Conservation (phyloP, 768 basidiomycete genomes). For the Phallus indusiatus region DNA sequence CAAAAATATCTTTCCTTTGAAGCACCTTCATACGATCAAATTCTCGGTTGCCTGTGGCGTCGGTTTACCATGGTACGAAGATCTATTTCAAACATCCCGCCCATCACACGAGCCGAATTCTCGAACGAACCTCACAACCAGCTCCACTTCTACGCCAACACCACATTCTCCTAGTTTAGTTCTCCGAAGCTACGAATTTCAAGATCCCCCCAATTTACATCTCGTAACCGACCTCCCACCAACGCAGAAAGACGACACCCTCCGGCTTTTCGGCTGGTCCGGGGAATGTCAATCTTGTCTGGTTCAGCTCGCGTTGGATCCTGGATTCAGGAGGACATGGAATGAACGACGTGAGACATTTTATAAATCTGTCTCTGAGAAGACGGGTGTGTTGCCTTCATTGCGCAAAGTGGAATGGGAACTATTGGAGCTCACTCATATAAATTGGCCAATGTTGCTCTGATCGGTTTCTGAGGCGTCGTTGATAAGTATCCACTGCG, state of each 20-base stretch:
- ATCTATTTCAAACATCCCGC: background rate
- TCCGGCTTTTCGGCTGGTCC: background rate
- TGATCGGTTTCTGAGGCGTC: too few species aligned
- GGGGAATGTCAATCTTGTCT: conserved; percentile 4
- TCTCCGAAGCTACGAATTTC: background rate
- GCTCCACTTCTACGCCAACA: background rate
- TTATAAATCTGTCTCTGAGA: background rate
- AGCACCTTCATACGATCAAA: background rate
- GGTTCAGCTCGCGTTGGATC: background rate
- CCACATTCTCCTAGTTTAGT: background rate
- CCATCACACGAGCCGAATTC: background rate
- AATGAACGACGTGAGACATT: background rate
- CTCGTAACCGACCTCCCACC: background rate
- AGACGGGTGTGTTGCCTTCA: background rate
- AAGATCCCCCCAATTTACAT: background rate
- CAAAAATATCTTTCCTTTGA: background rate
- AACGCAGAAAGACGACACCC: background rate
- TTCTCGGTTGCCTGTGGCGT: background rate
- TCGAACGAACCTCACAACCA: background rate
- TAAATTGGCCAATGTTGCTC: too few species aligned
- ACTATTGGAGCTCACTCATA: background rate
- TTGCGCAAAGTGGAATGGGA: conserved; percentile 6
- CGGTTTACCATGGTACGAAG: background rate
- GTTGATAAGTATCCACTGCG: too few species aligned
- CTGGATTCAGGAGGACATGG: background rate